Evolutionary conservation across 192 early-diverging fungal genomes (phyloP), one percentile per base, ranked within the genome.

Genomic region (Backusella macrospora): DNA sequence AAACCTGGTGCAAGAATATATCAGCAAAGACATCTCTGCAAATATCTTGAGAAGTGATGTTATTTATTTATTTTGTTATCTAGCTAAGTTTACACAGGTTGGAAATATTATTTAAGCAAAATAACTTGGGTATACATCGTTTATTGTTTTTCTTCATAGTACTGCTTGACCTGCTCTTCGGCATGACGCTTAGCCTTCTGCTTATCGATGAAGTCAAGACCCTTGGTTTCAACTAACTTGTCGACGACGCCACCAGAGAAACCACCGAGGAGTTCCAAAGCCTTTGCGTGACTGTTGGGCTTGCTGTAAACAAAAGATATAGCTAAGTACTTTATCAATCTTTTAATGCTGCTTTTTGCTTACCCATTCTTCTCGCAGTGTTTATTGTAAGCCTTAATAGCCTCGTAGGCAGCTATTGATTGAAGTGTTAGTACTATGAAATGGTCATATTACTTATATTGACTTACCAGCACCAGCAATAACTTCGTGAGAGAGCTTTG

Each of bases 221-320:
- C 82, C 80, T 86, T 83, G 80, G 82, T 80, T 74, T 83, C 80
- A 49, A 83, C 59, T 21, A 78, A 62, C 70, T 79, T 83, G 70
- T 86, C 80, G 49, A 79, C 68, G 44, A 75, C 82, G 55, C 71
- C 78, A 34, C 74, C 80, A 40, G 78, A 76, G 21, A 83, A 68
- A 68, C 48, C 81, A 62, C 78, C 80, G 62, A 83, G 73, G 67
- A 80, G 29, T 43, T 81, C 76, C 74, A 82, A 82, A 73, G 78
- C 79, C 21, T 72, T 43, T 55, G 78, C 47, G 74, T 83, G 78
- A n/a, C 26, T 66, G 34, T 70, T 44, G 75, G 75, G 72, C 34
- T 76, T 69, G 43, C 75, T 72, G 37, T 8, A 34, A 44, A 34
- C 23, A 21, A 52, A 38, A n/a, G 7, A 16, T 15, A 40, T 47